phyloP scores from a whole-genome alignment of 768 basidiomycete species.

The Xerocomellus amylosporus region DNA sequence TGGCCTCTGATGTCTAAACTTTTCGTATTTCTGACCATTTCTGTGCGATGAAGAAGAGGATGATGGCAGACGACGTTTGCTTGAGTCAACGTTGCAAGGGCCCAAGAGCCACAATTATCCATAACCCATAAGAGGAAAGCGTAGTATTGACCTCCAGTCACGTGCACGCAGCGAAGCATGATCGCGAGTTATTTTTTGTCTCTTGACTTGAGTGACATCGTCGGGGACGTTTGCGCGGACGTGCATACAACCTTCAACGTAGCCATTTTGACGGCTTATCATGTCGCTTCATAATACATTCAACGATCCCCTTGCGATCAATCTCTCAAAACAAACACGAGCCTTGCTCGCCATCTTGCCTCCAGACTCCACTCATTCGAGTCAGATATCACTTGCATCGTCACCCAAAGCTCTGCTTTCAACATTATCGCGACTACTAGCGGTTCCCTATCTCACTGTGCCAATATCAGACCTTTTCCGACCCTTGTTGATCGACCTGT shows the following conservation, averaged over 20 bases:
- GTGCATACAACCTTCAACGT: neutral
- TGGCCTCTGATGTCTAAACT: conserved; percentile 30
- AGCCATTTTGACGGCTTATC: neutral
- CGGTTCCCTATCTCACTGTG: conserved; percentile 59
- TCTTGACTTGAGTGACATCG: neutral
- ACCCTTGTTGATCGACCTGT: conserved; percentile 77
- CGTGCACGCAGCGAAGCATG: conserved; percentile 13
- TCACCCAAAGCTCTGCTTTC: conserved; percentile 46
- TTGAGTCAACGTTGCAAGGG: neutral
- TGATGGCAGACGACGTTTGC: neutral
- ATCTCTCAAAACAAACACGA: conserved; percentile 53
- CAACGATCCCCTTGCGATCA: conserved; percentile 59
- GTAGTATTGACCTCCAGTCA: conserved; percentile 15
- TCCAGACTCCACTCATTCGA: conserved; percentile 38
- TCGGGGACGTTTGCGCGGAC: neutral
- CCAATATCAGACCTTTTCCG: conserved; percentile 64
- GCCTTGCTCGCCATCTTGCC: conserved; percentile 45
- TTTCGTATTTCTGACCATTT: conserved; percentile 19
- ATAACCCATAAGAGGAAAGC: conserved; percentile 20
- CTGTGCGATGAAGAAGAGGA: neutral
- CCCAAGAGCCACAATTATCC: conserved; percentile 5
- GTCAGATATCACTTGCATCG: conserved; percentile 37
- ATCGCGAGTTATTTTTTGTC: conserved; percentile 4
- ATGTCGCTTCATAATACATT: conserved; percentile 16
- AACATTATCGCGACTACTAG: conserved; percentile 58